phyloP scores from a whole-genome alignment of 2,329 filamentous ascomycete genomes.

The Exserohilum rostratum region DNA sequence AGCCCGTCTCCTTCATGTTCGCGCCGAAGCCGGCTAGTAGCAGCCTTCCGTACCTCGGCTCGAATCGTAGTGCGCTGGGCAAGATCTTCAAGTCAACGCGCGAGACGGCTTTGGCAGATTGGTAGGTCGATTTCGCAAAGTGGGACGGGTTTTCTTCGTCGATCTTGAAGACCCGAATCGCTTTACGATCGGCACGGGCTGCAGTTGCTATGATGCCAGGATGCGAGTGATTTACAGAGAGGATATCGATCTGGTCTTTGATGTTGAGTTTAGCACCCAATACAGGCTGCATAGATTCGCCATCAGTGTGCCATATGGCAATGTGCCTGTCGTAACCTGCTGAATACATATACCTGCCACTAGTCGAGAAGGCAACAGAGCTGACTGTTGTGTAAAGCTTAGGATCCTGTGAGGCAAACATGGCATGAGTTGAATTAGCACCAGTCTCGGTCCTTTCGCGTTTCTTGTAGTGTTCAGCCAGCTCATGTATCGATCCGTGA shows the following conservation, averaged over 20 bases:
- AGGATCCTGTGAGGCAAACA: slow-evolving; percentile 57
- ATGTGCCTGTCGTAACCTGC: slow-evolving; percentile 62
- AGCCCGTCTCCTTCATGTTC: slow-evolving; percentile 39
- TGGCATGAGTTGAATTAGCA: slow-evolving; percentile 53
- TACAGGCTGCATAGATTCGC: slow-evolving; percentile 31
- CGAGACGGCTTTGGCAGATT: slow-evolving; percentile 38
- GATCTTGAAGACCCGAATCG: slow-evolving; percentile 42
- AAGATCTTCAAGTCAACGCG: slow-evolving; percentile 38
- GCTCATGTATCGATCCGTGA: slow-evolving; percentile 54
- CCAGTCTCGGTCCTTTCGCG: slow-evolving; percentile 49
- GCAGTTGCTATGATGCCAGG: slow-evolving; percentile 57
- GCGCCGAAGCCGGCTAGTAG: slow-evolving; percentile 63
- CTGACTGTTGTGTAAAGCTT: slow-evolving; percentile 64
- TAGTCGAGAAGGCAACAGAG: slow-evolving; percentile 58
- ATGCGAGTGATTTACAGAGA: slow-evolving; percentile 51
- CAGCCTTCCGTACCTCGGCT: slow-evolving; percentile 42
- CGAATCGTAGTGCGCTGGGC: slow-evolving; percentile 42
- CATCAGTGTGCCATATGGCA: slow-evolving; percentile 47
- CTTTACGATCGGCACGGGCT: slow-evolving; percentile 41
- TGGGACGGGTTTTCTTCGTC: slow-evolving; percentile 20
- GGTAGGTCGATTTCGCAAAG: slow-evolving; percentile 21
- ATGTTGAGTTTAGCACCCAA: slow-evolving; percentile 48
- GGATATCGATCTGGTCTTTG: slow-evolving; percentile 57
- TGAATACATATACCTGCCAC: slow-evolving; percentile 56
- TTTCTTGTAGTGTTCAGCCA: slow-evolving; percentile 59